These are phyloP conservation scores for Penicillium verrucosum DNA, from an alignment of 2,329 filamentous ascomycete species.

Conservation along the genomic window DNA sequence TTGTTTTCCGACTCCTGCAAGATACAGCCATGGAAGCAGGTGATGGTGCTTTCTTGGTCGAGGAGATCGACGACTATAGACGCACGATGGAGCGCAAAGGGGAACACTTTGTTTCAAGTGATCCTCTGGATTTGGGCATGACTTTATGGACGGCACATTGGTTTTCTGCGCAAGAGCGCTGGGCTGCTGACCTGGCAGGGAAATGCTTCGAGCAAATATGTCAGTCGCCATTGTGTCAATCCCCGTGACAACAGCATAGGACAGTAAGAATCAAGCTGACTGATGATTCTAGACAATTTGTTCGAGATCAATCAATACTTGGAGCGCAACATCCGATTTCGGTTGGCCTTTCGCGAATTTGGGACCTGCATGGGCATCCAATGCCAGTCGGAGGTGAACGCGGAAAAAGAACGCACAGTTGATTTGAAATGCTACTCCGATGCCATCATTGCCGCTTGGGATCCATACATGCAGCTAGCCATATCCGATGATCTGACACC, in stretches of 20 bases:
- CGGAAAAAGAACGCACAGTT: slow-evolving; percentile 33
- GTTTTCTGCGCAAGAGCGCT: slow-evolving; percentile 46
- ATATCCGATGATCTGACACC: slow-evolving; percentile 33
- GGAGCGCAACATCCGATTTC: slow-evolving; percentile 31
- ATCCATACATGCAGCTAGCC: slow-evolving; percentile 39
- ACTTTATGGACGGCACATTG: slow-evolving; percentile 57
- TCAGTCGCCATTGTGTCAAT: slow-evolving; percentile 16
- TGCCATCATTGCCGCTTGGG: slow-evolving; percentile 38
- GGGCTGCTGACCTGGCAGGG: slow-evolving; percentile 44
- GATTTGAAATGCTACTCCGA: slow-evolving; percentile 34
- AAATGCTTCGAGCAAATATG: slow-evolving; percentile 39
- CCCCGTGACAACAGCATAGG: neutral
- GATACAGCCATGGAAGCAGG: slow-evolving; percentile 35
- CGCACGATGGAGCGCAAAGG: slow-evolving; percentile 48
- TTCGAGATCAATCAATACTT: slow-evolving; percentile 38
- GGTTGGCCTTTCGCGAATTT: slow-evolving; percentile 56
- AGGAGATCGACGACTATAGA: slow-evolving; percentile 54
- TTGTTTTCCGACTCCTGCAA: slow-evolving; percentile 51
- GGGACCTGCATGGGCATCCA: slow-evolving; percentile 51
- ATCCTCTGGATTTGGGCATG: slow-evolving; percentile 59
- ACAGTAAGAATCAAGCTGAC: neutral
- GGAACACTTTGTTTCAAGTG: slow-evolving; percentile 45
- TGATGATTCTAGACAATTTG: slow-evolving; percentile 29
- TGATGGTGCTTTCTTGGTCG: slow-evolving; percentile 37
- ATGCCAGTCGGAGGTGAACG: slow-evolving; percentile 37